A percentile compares a stretch with the other conserved stretches of the same genome.
Conservation (phyloP, 1,139 yeast genomes). For the Keqinozyma sinolaborantium region DNA sequence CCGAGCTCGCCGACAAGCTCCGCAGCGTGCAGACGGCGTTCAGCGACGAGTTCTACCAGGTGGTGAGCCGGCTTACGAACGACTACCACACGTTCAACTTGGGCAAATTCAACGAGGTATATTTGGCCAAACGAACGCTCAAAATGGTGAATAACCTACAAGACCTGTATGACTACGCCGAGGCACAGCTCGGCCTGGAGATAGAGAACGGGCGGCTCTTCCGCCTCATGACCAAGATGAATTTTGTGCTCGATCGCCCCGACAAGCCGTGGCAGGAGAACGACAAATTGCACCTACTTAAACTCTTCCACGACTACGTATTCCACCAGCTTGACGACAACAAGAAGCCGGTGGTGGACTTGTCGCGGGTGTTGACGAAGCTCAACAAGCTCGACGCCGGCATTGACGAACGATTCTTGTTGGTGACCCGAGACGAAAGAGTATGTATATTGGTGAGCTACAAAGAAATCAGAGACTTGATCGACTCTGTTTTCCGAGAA, state of each 20-base stretch:
- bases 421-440: conserved; percentile 81
- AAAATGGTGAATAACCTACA: conserved; percentile 53
- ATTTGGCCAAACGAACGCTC: conserved; percentile 27
- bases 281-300: conserved; percentile 73
- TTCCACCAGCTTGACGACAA: conserved; percentile 79
- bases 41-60: conserved; percentile 20
- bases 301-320: conserved; percentile 77
- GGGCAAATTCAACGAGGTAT: conserved; percentile 26
- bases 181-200: conserved; percentile 65
- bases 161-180: conserved; percentile 60
- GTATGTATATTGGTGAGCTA: conserved; percentile 77
- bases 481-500: conserved; percentile 70
- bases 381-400: conserved; percentile 93
- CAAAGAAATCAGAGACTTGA: conserved; percentile 70
- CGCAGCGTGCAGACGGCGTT: conserved; percentile 12
- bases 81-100: conserved; percentile 13
- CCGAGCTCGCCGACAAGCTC: conserved; percentile 15
- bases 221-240: conserved; percentile 75
- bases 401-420: conserved; percentile 72
- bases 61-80: conserved; percentile 12
- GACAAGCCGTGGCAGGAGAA: conserved; percentile 68
- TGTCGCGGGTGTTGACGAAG: conserved; percentile 74
- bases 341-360: conserved; percentile 77
- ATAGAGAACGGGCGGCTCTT: conserved; percentile 87
- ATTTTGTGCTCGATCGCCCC: conserved; percentile 74